Conservation (phyloP, 352 stramenopile genomes). For the Phytophthora ohioensis region DNA sequence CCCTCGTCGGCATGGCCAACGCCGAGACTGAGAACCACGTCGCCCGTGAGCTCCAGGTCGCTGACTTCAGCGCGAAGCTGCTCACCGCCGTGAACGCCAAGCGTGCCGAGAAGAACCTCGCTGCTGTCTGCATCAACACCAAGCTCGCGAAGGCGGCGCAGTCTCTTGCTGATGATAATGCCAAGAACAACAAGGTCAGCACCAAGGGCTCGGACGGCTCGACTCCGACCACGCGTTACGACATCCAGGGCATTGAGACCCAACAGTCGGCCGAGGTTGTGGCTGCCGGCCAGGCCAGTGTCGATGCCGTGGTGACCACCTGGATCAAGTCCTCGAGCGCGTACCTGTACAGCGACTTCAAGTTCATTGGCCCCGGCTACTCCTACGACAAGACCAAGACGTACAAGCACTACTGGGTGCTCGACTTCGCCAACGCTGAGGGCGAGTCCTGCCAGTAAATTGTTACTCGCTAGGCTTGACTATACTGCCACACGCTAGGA, state of each 20-base stretch:
- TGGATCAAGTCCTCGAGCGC: conserved; percentile 53
- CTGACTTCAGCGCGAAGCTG: conserved; percentile 51
- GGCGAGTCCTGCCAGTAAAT: conserved; percentile 30
- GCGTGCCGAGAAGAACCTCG: conserved; percentile 43
- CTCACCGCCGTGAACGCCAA: conserved; percentile 46
- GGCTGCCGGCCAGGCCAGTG: conserved; percentile 44
- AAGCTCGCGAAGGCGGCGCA: conserved; percentile 39
- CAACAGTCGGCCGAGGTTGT: conserved; percentile 45
- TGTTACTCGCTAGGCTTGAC: too few species aligned
- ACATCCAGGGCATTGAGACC: conserved; percentile 30
- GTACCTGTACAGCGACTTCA: conserved; percentile 41
- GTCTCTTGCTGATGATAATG: conserved; percentile 37
- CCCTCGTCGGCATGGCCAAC: conserved; percentile 29
- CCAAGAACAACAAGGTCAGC: conserved; percentile 33
- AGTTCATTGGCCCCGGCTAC: conserved; percentile 41
- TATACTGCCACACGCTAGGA: too few species aligned
- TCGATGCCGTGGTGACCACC: conserved; percentile 39
- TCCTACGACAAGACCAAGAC: conserved; percentile 29
- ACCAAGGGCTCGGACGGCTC: conserved; percentile 46
- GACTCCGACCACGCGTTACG: conserved; percentile 38
- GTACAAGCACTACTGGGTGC: conserved; percentile 46
- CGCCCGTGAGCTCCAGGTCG: conserved; percentile 37
- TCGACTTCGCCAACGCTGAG: conserved; percentile 36
- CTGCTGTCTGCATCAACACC: conserved; percentile 49
- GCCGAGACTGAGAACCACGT: conserved; percentile 26